Percentiles rank a stretch among this genome's conserved stretches.
Conservation (phyloP, 768 basidiomycete genomes). For the Russula emetica region DNA sequence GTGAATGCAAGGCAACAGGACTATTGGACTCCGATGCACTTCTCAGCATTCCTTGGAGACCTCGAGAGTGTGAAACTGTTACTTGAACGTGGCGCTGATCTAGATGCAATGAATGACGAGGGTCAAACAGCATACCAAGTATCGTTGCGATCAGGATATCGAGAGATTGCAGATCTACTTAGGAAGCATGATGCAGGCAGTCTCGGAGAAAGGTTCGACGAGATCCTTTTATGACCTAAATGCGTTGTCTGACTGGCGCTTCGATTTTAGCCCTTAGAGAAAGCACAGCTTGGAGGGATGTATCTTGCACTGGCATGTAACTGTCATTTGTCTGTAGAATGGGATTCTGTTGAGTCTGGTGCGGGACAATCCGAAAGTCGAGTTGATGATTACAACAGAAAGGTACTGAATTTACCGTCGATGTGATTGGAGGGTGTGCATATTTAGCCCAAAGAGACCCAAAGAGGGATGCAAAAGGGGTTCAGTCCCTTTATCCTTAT, state of each 20-base stretch:
- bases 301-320: too few relatives aligned
- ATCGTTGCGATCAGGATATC: background rate
- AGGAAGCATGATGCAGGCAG: background rate
- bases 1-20: background rate
- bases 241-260: background rate
- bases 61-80: background rate
- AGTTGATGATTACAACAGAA: too few relatives aligned
- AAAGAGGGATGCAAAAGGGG: too few relatives aligned
- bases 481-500: too few relatives aligned
- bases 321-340: too few relatives aligned
- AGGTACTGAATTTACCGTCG: too few relatives aligned
- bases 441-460: too few relatives aligned
- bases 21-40: constrained; percentile 2
- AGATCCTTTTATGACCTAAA: background rate
- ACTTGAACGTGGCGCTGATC: background rate
- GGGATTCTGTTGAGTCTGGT: too few relatives aligned
- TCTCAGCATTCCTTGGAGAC: background rate
- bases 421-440: too few relatives aligned
- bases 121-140: background rate
- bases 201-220: background rate
- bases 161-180: background rate
- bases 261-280: background rate
- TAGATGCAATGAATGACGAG: background rate
- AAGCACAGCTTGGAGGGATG: too few relatives aligned
- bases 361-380: too few relatives aligned